Evolutionary conservation across 2,329 filamentous ascomycete genomes (phyloP), one percentile per base, ranked within the genome.

Genomic region (Emergomyces pasteurianus): DNA sequence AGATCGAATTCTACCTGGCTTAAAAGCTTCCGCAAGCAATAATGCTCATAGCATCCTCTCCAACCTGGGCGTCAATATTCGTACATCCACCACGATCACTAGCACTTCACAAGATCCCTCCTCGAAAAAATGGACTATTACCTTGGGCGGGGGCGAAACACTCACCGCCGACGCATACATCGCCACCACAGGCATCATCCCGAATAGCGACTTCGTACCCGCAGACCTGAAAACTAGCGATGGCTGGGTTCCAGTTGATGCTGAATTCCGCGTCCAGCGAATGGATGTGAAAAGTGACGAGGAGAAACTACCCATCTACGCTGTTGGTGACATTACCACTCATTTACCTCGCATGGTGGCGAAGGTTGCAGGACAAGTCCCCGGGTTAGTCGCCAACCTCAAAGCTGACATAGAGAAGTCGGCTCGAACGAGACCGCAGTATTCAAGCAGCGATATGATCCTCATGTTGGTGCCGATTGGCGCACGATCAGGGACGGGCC

Each of bases 101-200:
- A 34, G 55, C 14, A 63, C 61, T 9, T 52, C 49, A 3, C 49
- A 58, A 50, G 58, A 65, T 36, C 36, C 52, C 2, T 28, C 38
- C 21, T 50, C 63, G 0, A 62, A 62, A 5, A 60, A 63, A 56
- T 65, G 64, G 64, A 59, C 8, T 2, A 57, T 65, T 16, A 60
- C 40, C 28, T 40, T 63, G 18, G 60, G 57, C 10, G 61, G 59
- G 2, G 64, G 61, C 21, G 60, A 64, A 54, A 60, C 43, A 10
- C 28, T 77, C 73, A 60, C 57, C 9, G 62, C 62, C 14, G 66
- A 67, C 46, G 47, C 56, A 6, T 67, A 67, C 50, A 58, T 67
- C 14, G 58, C 65, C 3, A 63, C 66, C 10, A 64, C 64, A 3
- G 66, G 66, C 4, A 58, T 62, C 12, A 57, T 65, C 4, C 66